These are phyloP conservation scores for Candida dajiaensis DNA, from an alignment of 805 yeast species.

Conservation along the genomic window DNA sequence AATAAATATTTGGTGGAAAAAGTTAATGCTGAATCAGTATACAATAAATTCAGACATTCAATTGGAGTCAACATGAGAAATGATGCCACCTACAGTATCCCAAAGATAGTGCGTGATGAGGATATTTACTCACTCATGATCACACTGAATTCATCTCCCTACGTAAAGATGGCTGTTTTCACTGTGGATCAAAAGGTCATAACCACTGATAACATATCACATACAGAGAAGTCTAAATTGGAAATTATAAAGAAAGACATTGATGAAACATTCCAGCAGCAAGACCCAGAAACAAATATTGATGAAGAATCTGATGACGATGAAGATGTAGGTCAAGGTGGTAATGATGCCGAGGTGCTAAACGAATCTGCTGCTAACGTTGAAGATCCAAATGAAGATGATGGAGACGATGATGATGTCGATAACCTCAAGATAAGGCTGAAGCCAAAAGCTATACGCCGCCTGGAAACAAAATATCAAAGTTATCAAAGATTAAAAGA, in stretches of 20 bases:
- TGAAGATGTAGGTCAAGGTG: slow-evolving; percentile 11
- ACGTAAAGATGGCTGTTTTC: not conserved
- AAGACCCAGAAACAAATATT: not conserved
- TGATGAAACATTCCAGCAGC: too few relatives aligned
- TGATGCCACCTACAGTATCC: not conserved
- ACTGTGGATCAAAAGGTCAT: not conserved
- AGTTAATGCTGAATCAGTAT: not conserved
- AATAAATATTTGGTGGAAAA: not conserved
- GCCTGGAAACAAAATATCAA: too few relatives aligned
- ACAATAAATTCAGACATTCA: not conserved
- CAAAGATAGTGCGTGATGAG: not conserved
- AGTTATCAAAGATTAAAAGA: too few relatives aligned
- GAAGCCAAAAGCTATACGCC: too few relatives aligned
- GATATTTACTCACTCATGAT: not conserved
- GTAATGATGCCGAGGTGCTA: too few relatives aligned
- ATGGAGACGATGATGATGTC: not conserved
- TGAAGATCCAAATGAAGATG: slow-evolving; percentile 4
- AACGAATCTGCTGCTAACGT: too few relatives aligned
- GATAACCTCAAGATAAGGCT: not conserved
- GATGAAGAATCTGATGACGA: not conserved
- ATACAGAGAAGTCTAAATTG: not conserved
- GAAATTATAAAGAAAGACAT: too few relatives aligned
- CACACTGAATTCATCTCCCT: not conserved
- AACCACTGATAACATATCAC: not conserved
- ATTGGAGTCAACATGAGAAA: not conserved